Percentiles rank a stretch among this genome's conserved stretches.
Evolutionary conservation across 495 filamentous ascomycete genomes (phyloP).

Genomic region (Penicillium soppii): DNA sequence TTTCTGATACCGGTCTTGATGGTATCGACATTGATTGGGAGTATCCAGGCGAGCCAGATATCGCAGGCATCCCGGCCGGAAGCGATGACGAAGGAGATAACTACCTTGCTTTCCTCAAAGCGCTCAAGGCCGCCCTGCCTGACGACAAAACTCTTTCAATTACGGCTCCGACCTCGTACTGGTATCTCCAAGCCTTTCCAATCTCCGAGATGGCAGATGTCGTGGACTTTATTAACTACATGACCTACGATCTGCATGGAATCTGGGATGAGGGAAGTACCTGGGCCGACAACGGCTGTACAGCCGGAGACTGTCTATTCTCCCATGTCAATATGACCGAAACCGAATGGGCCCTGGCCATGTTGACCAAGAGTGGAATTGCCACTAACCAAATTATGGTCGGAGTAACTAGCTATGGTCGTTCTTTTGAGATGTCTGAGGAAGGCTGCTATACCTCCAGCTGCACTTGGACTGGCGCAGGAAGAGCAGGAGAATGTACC

Average conservation of each 20-base stretch:
- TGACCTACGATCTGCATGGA: conserved; percentile 36
- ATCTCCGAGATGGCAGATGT: conserved; percentile 19
- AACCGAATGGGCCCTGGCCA: conserved; percentile 30
- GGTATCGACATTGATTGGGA: conserved; percentile 47
- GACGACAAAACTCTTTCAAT: conserved; percentile 13
- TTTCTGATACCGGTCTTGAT: conserved; percentile 32
- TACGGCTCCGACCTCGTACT: conserved; percentile 25
- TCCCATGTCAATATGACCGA: conserved; percentile 41
- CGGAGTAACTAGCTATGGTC: conserved; percentile 40
- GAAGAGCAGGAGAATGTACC: conserved; percentile 16
- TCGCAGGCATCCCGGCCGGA: conserved; percentile 34
- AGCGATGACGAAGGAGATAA: conserved; percentile 23
- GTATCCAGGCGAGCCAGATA: conserved; percentile 38
- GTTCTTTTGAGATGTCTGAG: conserved; percentile 37
- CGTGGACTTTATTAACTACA: conserved; percentile 34
- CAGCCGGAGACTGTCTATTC: conserved; percentile 26
- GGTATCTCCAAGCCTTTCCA: conserved; percentile 33
- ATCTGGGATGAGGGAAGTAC: conserved; percentile 10
- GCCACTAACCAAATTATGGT: conserved; percentile 32
- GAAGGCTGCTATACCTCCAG: conserved; percentile 2
- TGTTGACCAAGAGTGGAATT: conserved; percentile 46
- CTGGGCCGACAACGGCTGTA: not conserved
- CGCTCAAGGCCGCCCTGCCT: conserved; percentile 1
- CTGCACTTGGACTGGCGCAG: not conserved
- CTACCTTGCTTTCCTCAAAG: conserved; percentile 28